Evolutionary conservation across 768 basidiomycete species (phyloP).

Genomic region (Leccinum subgranulosum): DNA sequence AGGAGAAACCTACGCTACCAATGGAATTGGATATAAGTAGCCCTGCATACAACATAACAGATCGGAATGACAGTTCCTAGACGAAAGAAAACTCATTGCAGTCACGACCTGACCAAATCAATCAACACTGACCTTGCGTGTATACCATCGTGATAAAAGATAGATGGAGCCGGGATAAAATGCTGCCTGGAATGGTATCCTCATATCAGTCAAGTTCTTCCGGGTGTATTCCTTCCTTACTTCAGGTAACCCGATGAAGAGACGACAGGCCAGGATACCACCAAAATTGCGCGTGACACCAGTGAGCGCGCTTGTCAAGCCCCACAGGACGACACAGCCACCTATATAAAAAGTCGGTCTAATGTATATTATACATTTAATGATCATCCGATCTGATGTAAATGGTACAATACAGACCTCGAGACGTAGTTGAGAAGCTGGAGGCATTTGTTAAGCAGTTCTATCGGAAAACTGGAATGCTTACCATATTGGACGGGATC

Average conservation of each 20-base stretch:
- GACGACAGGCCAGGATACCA: background rate
- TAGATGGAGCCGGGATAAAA: constrained; percentile 1
- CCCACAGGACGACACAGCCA: background rate
- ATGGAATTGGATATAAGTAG: background rate
- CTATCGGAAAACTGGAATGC: background rate
- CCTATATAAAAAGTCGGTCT: background rate
- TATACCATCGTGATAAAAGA: constrained; percentile 3
- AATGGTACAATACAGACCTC: background rate
- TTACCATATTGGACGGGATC: background rate
- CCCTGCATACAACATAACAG: background rate
- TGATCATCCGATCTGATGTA: background rate
- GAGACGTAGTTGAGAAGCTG: background rate
- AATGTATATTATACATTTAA: background rate
- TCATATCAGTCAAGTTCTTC: background rate
- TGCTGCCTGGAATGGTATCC: background rate
- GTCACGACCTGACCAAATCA: background rate
- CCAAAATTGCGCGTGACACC: background rate
- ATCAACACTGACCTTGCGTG: background rate
- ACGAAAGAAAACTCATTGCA: background rate
- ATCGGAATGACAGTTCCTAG: background rate
- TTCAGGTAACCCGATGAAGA: background rate
- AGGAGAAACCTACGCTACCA: background rate
- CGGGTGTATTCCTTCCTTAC: background rate
- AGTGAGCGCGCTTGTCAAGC: background rate
- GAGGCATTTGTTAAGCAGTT: background rate